Base-by-base conservation (phyloP, 2,329 filamentous ascomycete genomes). In the Rhynchosporium agropyri region DNA sequence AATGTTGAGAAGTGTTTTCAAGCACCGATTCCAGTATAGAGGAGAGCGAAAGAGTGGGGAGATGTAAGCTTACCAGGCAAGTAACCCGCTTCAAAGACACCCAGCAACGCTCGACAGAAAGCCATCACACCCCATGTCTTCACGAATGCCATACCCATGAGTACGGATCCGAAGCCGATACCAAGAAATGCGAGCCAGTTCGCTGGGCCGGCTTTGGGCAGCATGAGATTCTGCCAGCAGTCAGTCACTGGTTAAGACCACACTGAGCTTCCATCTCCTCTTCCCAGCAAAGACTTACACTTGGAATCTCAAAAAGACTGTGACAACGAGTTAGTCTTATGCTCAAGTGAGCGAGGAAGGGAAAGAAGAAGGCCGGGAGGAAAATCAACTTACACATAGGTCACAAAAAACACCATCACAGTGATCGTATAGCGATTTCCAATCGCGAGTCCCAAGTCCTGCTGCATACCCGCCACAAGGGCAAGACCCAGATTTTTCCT, bases 401-500 rank as follows among this genome's bases (percentile, higher is more conserved):
- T 48, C 9, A 60, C 36, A n/a, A 60, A 60, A 40, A 60, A 60
- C 20, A 50, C 48, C 58, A 60, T 53, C 20, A 60, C 58, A 45
- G 45, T 45, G 43, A 60, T 29, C 33, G 58, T 60, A 45, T 60
- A 60, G 26, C 57, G 12, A 31, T 51, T 46, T 2, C 57, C 57
- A 40, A 60, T 38, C 15, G 33, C 46, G 2, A 60, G 38, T 10
- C n/a, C 48, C 33, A 60, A 13, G 26, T 60, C 58, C 26, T 45
- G 26, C 48, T 50, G 31, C 58, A 60, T 60, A 8, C 81, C 90
- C 12, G 90, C 89, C 72, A 93, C 88, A 54, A 84, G 84, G 53
- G 89, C 89, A 15, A 84, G 80, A 26, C 84, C 84, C 74, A 92
- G 77, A 74, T 94, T 94, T 3, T 88, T 91, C 20, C 90, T 81